phyloP scores from a whole-genome alignment of 805 yeast genomes.

The Ogataea naganishii region DNA sequence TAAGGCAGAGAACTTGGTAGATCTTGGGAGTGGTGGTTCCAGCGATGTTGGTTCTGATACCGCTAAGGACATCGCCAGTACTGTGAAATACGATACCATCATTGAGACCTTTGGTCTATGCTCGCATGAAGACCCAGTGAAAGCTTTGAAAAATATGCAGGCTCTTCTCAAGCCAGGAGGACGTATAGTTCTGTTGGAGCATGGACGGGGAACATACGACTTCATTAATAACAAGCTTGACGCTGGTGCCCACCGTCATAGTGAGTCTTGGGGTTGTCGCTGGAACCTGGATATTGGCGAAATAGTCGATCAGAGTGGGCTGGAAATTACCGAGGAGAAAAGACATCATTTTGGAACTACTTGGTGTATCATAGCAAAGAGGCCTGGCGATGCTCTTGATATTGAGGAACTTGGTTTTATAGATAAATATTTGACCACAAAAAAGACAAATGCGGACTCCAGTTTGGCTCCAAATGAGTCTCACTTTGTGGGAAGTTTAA shows the following conservation, averaged over 20 bases:
- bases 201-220: conserved; percentile 80
- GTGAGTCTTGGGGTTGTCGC: conserved; percentile 92
- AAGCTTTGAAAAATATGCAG: conserved; percentile 68
- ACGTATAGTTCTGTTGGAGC: conserved; percentile 78
- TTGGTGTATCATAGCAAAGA: conserved; percentile 73
- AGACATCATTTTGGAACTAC: conserved; percentile 89
- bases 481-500: too few relatives aligned
- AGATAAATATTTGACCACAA: conserved; percentile 37
- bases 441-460: conserved; percentile 22
- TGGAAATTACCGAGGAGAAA: conserved; percentile 72
- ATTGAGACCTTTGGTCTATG: conserved; percentile 93
- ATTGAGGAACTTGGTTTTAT: conserved; percentile 38
- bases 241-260: conserved; percentile 71
- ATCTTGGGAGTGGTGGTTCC: conserved; percentile 25
- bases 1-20: conserved; percentile 71
- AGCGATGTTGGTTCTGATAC: conserved; percentile 18
- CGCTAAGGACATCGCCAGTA: conserved; percentile 11
- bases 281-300: conserved; percentile 95
- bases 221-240: conserved; percentile 76
- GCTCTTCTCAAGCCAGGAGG: conserved; percentile 81
- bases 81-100: conserved; percentile 78
- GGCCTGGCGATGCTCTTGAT: conserved; percentile 54
- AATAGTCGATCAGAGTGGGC: conserved; percentile 71
- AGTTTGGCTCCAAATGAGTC: conserved; percentile 10
- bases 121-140: conserved; percentile 89